Evolutionary conservation across 1,284 basidiomycete genomes (phyloP).

Genomic region (Sanguinoderma infundibulare): DNA sequence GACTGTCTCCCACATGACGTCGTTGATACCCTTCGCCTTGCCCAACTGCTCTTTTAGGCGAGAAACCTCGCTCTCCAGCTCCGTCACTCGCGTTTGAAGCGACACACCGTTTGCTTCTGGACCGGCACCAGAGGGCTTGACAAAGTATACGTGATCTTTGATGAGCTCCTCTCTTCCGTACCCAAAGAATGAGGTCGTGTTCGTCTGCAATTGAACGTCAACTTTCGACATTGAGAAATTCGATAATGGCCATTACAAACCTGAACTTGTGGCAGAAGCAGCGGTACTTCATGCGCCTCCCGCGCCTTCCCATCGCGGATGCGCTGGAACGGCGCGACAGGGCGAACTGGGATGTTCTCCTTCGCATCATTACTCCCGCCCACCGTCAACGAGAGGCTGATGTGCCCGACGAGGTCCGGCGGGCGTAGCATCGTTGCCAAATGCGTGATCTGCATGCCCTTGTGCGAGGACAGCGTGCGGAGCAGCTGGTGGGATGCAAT

Average conservation of each 20-base stretch:
- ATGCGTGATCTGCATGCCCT: constrained; percentile 75
- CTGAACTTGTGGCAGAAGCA: constrained; percentile 55
- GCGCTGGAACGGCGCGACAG: constrained; percentile 71
- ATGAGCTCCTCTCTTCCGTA: constrained; percentile 60
- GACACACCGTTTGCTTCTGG: constrained; percentile 41
- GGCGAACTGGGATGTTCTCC: constrained; percentile 67
- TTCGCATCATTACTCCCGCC: constrained; percentile 49
- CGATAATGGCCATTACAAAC: constrained; percentile 37
- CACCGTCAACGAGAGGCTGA: constrained; percentile 57
- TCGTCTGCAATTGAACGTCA: constrained; percentile 19
- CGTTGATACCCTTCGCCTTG: constrained; percentile 85
- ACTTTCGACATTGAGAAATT: constrained; percentile 29
- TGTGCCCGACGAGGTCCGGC: constrained; percentile 80
- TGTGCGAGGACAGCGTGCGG: constrained; percentile 77
- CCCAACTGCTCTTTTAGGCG: constrained; percentile 69
- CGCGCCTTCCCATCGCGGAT: constrained; percentile 69
- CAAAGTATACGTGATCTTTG: constrained; percentile 64
- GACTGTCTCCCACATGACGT: constrained; percentile 88
- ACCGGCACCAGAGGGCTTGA: constrained; percentile 44
- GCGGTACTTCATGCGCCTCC: constrained; percentile 67
- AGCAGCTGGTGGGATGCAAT: constrained; percentile 90
- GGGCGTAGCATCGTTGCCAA: constrained; percentile 82
- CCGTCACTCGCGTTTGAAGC: constrained; percentile 60
- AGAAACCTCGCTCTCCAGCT: constrained; percentile 75
- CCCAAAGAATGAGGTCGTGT: constrained; percentile 26